phyloP scores from a whole-genome alignment of 495 filamentous ascomycete genomes.

The Patellaria atrata region DNA sequence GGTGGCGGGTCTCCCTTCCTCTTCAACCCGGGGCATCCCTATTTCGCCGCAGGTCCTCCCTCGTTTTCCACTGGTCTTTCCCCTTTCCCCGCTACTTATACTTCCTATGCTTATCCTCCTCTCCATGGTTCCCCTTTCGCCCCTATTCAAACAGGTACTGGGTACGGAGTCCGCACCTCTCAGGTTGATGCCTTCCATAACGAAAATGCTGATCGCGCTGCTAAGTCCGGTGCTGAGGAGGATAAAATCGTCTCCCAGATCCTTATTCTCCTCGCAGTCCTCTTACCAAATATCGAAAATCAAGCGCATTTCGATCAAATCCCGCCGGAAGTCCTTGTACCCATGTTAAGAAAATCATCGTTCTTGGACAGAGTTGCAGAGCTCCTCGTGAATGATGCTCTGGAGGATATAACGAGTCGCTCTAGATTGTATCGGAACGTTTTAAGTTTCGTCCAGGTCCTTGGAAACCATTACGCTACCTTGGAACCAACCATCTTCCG shows the following conservation, averaged over 20 bases:
- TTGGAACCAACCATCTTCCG: conserved; percentile 7
- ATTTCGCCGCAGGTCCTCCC: neutral
- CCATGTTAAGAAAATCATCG: conserved; percentile 20
- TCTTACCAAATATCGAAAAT: conserved; percentile 12
- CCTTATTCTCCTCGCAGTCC: conserved; percentile 8
- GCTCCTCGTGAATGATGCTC: conserved; percentile 25
- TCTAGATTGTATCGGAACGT: conserved; percentile 18
- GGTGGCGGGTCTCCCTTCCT: conserved; percentile 5
- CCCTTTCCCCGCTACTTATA: neutral
- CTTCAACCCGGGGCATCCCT: too few species aligned
- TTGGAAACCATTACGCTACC: conserved; percentile 9
- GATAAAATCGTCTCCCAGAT: too few species aligned
- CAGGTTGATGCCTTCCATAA: conserved; percentile 1
- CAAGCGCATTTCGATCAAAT: conserved; percentile 11
- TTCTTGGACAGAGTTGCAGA: conserved; percentile 20
- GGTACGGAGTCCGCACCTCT: neutral
- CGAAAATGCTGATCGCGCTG: too few species aligned
- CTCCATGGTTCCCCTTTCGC: too few species aligned
- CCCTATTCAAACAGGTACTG: too few species aligned
- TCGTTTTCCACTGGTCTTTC: neutral
- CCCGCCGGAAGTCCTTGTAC: conserved; percentile 13
- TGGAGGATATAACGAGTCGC: conserved; percentile 24
- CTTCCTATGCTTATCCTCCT: neutral
- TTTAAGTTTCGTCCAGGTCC: conserved; percentile 16
- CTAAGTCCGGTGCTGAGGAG: too few species aligned